A percentile compares a stretch with the other conserved stretches of the same genome.
These are phyloP conservation scores for Pistacia integerrima DNA, from an alignment of 345 rosid genomes.

Conservation along the genomic window DNA sequence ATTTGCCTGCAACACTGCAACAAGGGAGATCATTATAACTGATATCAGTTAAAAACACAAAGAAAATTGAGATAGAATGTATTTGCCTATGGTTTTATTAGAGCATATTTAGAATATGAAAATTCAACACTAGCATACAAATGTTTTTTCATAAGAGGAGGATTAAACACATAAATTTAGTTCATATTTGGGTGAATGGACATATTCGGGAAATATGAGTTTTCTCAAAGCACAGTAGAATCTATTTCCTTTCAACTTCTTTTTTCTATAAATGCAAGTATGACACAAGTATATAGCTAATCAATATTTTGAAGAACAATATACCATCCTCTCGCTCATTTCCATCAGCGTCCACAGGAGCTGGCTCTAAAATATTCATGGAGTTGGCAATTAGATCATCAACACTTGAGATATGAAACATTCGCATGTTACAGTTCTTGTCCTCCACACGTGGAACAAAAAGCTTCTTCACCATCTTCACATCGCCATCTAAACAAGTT, in stretches of 20 bases:
- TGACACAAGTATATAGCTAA: not conserved
- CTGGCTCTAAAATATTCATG: slow-evolving; percentile 92
- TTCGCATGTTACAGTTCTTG: slow-evolving; percentile 84
- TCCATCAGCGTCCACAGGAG: slow-evolving; percentile 67
- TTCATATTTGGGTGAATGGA: not conserved
- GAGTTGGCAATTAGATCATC: slow-evolving; percentile 85
- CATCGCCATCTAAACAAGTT: slow-evolving; percentile 36
- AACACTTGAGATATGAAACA: slow-evolving; percentile 72
- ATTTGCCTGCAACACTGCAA: slow-evolving; percentile 74
- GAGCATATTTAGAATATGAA: not conserved
- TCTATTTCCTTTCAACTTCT: slow-evolving; percentile 4
- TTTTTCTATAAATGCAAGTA: not conserved
- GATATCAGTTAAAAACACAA: not conserved
- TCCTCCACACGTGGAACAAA: slow-evolving; percentile 96
- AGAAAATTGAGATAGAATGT: not conserved
- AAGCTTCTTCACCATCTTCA: slow-evolving; percentile 52
- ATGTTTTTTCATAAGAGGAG: not conserved
- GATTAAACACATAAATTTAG: not conserved
- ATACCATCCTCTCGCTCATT: slow-evolving; percentile 86
- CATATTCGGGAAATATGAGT: not conserved
- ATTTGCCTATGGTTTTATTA: not conserved
- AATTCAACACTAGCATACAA: not conserved
- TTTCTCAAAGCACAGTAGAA: not conserved
- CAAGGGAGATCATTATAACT: slow-evolving; percentile 19
- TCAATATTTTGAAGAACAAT: not conserved